Base-by-base conservation (phyloP, 2,329 filamentous ascomycete species). In the Grosmannia serpens region DNA sequence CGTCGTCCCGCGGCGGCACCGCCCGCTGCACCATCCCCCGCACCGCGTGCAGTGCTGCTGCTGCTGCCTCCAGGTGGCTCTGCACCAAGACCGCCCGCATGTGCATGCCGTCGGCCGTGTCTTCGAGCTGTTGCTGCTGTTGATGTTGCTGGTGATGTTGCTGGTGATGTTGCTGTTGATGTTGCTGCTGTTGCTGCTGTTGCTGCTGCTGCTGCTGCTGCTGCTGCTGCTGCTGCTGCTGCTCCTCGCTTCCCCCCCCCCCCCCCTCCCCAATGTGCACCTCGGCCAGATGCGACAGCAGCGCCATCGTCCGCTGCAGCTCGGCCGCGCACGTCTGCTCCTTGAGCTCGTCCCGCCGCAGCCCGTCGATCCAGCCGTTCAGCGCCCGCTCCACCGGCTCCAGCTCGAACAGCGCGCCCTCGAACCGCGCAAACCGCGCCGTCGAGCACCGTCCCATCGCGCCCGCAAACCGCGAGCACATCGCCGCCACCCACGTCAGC, bases 301-400 rank as follows among this genome's bases (percentile, higher is more conserved):
- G 80, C 57, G 90, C 88, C 64, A 95, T 88, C 8, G 89, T 92
- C 57, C 88, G 84, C 66, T 92, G 86, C 44, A 97, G 76, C 68
- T 95, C 89, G 27, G 83, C 83, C 0, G 88, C 85, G 67, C 91
- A 91, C 65, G 89, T 86, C 69, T 87, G 84, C 72, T 92, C 88
- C 71, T 91, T 91, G 54, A 97, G 75, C 58, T 96, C 91, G 64
- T 95, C 91, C 56, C 84, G 85, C 63, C 90, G 86, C 58, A 96
- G 70, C 7, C 84, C 84, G 63, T 96, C 91, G 59, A 97, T 88
- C 83, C 91, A 96, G 58, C 81, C 82, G 67, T 96, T 96, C 55
- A 97, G 74, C 0, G 89, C 88, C 59, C 91, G 82, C 73, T 99
- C 94, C 13, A 97, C 89, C 0, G 91, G 90, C 68, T 96, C 89